Percentiles rank a stretch among this genome's conserved stretches.
phyloP scores from a whole-genome alignment of 495 filamentous ascomycete species.

The Penicillium bovifimosum region DNA sequence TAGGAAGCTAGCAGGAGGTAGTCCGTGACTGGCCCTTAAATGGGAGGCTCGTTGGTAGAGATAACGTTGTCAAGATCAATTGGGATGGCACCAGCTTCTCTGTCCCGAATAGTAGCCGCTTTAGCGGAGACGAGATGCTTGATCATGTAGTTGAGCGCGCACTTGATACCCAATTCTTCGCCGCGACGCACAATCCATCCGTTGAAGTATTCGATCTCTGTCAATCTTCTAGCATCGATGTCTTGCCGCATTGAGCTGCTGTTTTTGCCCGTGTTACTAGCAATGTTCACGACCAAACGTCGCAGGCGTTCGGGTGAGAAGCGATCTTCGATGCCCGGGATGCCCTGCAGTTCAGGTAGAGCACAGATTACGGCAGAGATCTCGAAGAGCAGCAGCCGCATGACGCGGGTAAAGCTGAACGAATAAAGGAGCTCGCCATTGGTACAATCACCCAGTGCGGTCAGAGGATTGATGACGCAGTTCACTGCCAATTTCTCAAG shows the following conservation, averaged over 20 bases:
- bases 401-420: constrained; percentile 48
- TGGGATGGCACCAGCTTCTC: constrained; percentile 31
- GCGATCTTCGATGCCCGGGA: constrained; percentile 51
- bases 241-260: constrained; percentile 80
- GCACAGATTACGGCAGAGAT: constrained; percentile 56
- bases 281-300: constrained; percentile 50
- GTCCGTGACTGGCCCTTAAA: neutral
- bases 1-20: neutral
- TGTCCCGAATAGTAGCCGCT: constrained; percentile 11
- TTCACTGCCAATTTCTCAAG: constrained; percentile 80
- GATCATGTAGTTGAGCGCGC: constrained; percentile 63
- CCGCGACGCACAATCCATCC: constrained; percentile 72
- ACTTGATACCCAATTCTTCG: constrained; percentile 59
- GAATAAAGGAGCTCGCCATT: constrained; percentile 70
- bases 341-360: constrained; percentile 61
- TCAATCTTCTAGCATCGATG: constrained; percentile 50
- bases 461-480: constrained; percentile 74
- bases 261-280: constrained; percentile 59
- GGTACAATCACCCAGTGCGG: constrained; percentile 61
- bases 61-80: constrained; percentile 23
- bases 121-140: constrained; percentile 50
- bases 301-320: constrained; percentile 54
- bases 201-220: constrained; percentile 81
- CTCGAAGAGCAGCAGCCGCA: constrained; percentile 61
- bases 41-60: constrained; percentile 4